Evolutionary conservation across 2,329 filamentous ascomycete species (phyloP), one percentile per base, ranked within the genome.

Genomic region (Fusarium buxicola): DNA sequence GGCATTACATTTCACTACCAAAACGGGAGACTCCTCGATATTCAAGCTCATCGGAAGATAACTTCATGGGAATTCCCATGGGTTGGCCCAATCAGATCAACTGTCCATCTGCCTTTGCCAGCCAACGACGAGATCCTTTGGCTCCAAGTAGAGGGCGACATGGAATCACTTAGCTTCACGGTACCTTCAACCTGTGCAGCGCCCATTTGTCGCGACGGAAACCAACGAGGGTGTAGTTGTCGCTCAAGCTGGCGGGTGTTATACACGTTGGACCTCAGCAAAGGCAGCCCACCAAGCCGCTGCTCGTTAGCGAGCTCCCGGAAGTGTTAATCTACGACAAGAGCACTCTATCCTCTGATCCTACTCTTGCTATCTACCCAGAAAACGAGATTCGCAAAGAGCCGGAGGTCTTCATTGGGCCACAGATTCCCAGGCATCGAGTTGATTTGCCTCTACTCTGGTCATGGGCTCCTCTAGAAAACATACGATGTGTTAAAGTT

Each of bases 211-310:
- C n/a, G n/a, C n/a, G n/a, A n/a, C n/a, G n/a, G n/a, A n/a, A n/a
- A n/a, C n/a, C n/a, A n/a, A n/a, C n/a, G n/a, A n/a, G n/a, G n/a
- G n/a, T n/a, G n/a, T n/a, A n/a, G n/a, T n/a, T n/a, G n/a, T n/a
- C n/a, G n/a, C n/a, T n/a, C n/a, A 34, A 56, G 16, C 16, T 56
- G 7, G 43, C 39, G 3, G 39, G 47, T 11, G 16, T 56, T 8
- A 13, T 56, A 15, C 47, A 39, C 11, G 18, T 56, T 13, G 53
- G 45, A 8, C 6, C 9, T 7, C 38, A 32, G 5, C 6, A 4
- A 5, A 12, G 2, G 4, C 3, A 3, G n/a, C 4, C 11, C n/a
- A 12, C 7, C 2, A 11, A 2, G 12, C 15, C 8, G 16, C 7
- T 3, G 1, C 13, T 15, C 5, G 38, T 28, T 4, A 52, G 39